Conservation (phyloP, 495 filamentous ascomycete species). For the Aspergillus bridgeri region DNA sequence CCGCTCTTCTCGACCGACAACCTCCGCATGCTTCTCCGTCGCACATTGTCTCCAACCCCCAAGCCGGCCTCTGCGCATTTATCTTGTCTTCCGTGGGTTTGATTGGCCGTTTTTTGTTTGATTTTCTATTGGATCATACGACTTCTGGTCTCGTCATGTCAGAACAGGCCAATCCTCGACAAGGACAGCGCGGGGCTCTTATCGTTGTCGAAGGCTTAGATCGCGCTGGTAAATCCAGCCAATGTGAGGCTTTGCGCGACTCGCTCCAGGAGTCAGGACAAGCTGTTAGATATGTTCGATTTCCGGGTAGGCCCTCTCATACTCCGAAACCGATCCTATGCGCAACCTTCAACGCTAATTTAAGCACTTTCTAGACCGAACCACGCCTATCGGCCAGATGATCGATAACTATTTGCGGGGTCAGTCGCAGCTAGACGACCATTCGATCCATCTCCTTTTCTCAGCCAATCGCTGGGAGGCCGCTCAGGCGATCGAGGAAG, state of each 20-base stretch:
- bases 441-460: conserved; percentile 92
- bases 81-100: neutral
- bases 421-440: conserved; percentile 75
- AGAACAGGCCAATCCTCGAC: neutral
- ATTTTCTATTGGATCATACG: neutral
- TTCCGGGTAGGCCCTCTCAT: conserved; percentile 66
- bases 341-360: conserved; percentile 11
- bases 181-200: conserved; percentile 59
- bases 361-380: conserved; percentile 58
- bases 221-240: conserved; percentile 92
- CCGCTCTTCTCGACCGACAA: neutral
- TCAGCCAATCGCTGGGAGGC: conserved; percentile 95
- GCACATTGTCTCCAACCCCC: neutral
- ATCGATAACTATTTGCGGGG: conserved; percentile 84
- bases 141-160: neutral
- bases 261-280: conserved; percentile 59
- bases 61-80: neutral
- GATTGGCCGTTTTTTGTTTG: neutral
- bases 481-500: conserved; percentile 59
- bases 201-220: conserved; percentile 94
- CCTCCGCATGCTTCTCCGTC: conserved; percentile 1
- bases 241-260: conserved; percentile 70
- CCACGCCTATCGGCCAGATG: conserved; percentile 82
- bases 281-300: conserved; percentile 71
- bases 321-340: neutral